Percentiles rank a stretch among this genome's conserved stretches.
Conservation (phyloP, 2,329 filamentous ascomycete genomes). For the Ophiostoma ips region DNA sequence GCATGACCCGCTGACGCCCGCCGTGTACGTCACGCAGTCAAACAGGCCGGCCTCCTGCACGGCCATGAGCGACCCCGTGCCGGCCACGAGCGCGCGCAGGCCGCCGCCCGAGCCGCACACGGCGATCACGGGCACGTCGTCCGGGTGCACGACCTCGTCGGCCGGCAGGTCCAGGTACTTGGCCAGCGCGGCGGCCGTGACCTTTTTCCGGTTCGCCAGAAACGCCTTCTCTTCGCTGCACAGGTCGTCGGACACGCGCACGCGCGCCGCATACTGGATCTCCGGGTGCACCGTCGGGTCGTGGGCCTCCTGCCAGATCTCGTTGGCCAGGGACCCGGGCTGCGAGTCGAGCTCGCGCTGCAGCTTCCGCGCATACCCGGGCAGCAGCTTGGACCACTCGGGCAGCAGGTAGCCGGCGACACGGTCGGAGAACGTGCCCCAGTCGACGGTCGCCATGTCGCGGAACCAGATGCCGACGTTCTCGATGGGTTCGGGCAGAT, state of each 20-base stretch:
- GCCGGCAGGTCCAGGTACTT: slow-evolving; percentile 60
- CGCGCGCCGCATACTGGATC: slow-evolving; percentile 65
- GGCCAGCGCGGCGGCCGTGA: slow-evolving; percentile 61
- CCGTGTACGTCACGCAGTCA: slow-evolving; percentile 88
- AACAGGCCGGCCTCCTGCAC: slow-evolving; percentile 78
- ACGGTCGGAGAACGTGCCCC: slow-evolving; percentile 38
- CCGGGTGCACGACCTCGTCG: slow-evolving; percentile 73
- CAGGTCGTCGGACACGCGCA: slow-evolving; percentile 64
- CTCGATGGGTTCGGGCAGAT: not conserved
- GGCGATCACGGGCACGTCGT: slow-evolving; percentile 86
- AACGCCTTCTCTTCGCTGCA: slow-evolving; percentile 76
- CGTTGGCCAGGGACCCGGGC: slow-evolving; percentile 75
- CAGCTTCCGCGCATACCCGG: slow-evolving; percentile 65
- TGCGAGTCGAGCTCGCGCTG: slow-evolving; percentile 79
- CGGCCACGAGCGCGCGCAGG: slow-evolving; percentile 76
- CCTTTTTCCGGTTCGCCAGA: slow-evolving; percentile 49
- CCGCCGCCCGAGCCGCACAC: slow-evolving; percentile 92
- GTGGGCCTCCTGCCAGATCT: slow-evolving; percentile 86
- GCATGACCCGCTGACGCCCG: slow-evolving; percentile 89
- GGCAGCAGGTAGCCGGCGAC: slow-evolving; percentile 63
- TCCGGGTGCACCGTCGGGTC: slow-evolving; percentile 77
- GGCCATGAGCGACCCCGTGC: slow-evolving; percentile 74
- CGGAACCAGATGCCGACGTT: slow-evolving; percentile 28
- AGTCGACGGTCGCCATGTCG: slow-evolving; percentile 39
- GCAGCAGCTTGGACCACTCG: slow-evolving; percentile 66